Conservation (phyloP, 768 basidiomycete genomes). For the Lactifluus volemus region DNA sequence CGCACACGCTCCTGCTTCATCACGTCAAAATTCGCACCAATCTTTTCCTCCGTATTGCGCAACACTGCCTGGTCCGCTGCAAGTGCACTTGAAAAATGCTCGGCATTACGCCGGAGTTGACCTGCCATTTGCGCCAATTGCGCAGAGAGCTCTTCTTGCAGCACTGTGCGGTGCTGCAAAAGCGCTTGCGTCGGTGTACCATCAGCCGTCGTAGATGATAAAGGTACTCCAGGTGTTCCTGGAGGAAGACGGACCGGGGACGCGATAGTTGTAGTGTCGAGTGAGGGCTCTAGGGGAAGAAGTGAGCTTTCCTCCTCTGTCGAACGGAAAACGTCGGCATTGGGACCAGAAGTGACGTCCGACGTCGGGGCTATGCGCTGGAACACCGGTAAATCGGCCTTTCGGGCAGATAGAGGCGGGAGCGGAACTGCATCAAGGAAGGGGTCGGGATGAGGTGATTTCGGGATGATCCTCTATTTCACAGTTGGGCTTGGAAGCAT, state of each 20-base stretch:
- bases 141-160: constrained; percentile 66
- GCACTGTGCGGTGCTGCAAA: constrained; percentile 22
- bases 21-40: constrained; percentile 62
- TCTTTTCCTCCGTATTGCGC: constrained; percentile 54
- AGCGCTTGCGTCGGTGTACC: not conserved
- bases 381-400: not conserved
- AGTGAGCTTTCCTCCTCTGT: not conserved
- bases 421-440: constrained; percentile 48
- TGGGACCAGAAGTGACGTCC: not conserved
- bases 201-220: not conserved
- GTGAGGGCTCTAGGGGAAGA: not conserved
- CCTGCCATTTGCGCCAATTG: constrained; percentile 81
- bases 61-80: constrained; percentile 68
- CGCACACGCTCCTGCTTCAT: constrained; percentile 58
- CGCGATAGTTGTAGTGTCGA: not conserved
- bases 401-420: constrained; percentile 26
- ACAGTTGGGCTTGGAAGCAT: not conserved
- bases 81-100: constrained; percentile 66
- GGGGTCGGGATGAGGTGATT: constrained; percentile 33
- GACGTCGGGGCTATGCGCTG: constrained; percentile 11
- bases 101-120: constrained; percentile 76
- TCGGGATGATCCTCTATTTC: constrained; percentile 35
- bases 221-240: not conserved
- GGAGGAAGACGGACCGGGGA: not conserved
- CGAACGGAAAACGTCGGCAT: constrained; percentile 5